phyloP scores from a whole-genome alignment of 2,329 filamentous ascomycete species.

The Ophiostoma ips region DNA sequence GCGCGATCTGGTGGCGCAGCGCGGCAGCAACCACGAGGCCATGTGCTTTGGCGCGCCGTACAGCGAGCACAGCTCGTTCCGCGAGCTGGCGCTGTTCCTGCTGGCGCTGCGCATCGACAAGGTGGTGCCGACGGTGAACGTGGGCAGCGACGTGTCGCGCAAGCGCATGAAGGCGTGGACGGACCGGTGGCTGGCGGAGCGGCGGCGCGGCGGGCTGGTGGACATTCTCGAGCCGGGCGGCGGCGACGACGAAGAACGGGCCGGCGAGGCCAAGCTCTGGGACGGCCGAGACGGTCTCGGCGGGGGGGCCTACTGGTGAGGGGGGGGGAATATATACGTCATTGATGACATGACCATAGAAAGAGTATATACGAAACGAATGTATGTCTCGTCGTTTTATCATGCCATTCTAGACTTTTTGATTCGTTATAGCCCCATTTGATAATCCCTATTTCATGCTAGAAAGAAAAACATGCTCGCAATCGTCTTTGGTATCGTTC shows the following conservation, averaged over 20 bases:
- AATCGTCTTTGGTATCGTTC: no score
- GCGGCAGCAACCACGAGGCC: slow-evolving; percentile 68
- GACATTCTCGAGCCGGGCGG: slow-evolving; percentile 25
- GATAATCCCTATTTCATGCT: no score
- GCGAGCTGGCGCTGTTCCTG: slow-evolving; percentile 86
- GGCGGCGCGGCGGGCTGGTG: slow-evolving; percentile 40
- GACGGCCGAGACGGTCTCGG: slow-evolving; percentile 27
- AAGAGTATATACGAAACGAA: neutral
- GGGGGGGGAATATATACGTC: no score
- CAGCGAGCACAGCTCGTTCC: slow-evolving; percentile 87
- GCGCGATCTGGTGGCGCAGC: slow-evolving; percentile 62
- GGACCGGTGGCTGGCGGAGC: slow-evolving; percentile 47
- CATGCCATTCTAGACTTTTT: no score
- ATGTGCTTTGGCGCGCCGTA: slow-evolving; percentile 92
- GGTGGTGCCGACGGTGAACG: slow-evolving; percentile 87
- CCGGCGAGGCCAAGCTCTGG: slow-evolving; percentile 27
- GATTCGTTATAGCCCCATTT: no score
- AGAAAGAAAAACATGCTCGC: no score
- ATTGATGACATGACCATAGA: neutral
- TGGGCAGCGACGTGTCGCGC: slow-evolving; percentile 43
- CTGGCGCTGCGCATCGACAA: slow-evolving; percentile 77
- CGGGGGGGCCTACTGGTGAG: slow-evolving; percentile 29
- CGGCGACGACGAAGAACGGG: slow-evolving; percentile 8
- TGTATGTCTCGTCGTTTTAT: no score
- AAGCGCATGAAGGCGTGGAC: slow-evolving; percentile 51